Evolutionary conservation across 306 rosid species (phyloP), one percentile per base, ranked within the genome.

Genomic region (Herpetospermum pedunculosum): DNA sequence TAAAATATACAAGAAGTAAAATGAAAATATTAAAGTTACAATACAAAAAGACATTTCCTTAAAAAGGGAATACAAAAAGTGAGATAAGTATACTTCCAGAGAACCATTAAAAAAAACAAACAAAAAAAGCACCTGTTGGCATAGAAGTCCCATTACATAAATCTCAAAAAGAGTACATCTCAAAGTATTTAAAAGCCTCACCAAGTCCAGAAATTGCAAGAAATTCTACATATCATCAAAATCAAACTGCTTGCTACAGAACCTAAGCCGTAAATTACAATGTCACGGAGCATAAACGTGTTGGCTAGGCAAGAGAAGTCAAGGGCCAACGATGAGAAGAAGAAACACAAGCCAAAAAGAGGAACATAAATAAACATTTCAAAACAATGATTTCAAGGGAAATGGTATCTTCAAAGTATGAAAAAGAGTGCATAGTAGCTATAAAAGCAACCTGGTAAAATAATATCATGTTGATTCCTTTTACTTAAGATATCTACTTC

Each of bases 401-500:
- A 38, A 35, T 64, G 48, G 48, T 6, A 40, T 65, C 35, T 1
- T 19, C 1, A 6, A 64, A 25, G 41, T 55, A n/a, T 28, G 44
- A 38, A 19, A 30, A 47, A 19, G 19, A 59, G 5, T 6, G 0
- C 28, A 75, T 18, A 57, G 26, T 16, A 44, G 18, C 35, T 34
- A 57, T 63, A 57, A 35, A 29, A 21, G 54, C 6, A 82, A 94
- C 98, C 97, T 84, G 94, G 94, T 78, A 91, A 80, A 74, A 79
- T 52, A 79, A 89, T 84, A 78, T 94, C 98, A 65, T 77, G 85
- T 79, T 87, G 97, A 40, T 84, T 91, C 74, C 90, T 83, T 68
- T 83, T 76, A 79, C 92, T 88, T 73, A 70, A 75, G 77, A 88
- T 83, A 78, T 87, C 95, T 59, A 91, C 96, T 85, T 85, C 96